phyloP scores from a whole-genome alignment of 495 filamentous ascomycete genomes.

The Penicillium paradoxum region DNA sequence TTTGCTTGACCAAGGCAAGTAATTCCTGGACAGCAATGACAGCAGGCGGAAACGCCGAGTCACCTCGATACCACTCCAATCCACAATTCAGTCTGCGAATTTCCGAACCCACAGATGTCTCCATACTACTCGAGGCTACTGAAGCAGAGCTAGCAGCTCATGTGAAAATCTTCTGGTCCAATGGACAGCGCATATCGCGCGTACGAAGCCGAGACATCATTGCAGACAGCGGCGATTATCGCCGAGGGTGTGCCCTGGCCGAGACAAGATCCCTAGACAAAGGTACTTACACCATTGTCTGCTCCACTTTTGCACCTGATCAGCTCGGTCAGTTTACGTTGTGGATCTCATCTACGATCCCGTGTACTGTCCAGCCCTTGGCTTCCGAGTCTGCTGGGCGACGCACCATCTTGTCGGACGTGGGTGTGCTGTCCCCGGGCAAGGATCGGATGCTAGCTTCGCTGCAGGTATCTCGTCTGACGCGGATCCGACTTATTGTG shows the following conservation, averaged over 20 bases:
- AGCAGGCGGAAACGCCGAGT: constrained; percentile 77
- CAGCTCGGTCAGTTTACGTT: constrained; percentile 73
- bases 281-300: constrained; percentile 81
- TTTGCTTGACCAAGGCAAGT: constrained; percentile 46
- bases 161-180: constrained; percentile 74
- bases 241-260: constrained; percentile 67
- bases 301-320: constrained; percentile 78
- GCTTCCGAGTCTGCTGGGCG: constrained; percentile 64
- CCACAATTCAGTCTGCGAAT: constrained; percentile 75
- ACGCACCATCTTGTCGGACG: constrained; percentile 48
- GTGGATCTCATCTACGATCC: constrained; percentile 57
- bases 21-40: constrained; percentile 72
- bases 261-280: constrained; percentile 50
- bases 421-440: constrained; percentile 47
- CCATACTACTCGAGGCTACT: constrained; percentile 69
- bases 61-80: constrained; percentile 69
- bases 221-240: constrained; percentile 76
- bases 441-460: constrained; percentile 49
- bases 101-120: constrained; percentile 50
- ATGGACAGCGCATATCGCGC: constrained; percentile 61
- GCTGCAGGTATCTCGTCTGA: constrained; percentile 50
- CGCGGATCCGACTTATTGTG: constrained; percentile 52
- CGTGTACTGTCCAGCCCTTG: constrained; percentile 50
- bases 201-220: constrained; percentile 74
- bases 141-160: constrained; percentile 70